Base-by-base conservation (phyloP, 495 filamentous ascomycete genomes). In the Penicillium herquei region DNA sequence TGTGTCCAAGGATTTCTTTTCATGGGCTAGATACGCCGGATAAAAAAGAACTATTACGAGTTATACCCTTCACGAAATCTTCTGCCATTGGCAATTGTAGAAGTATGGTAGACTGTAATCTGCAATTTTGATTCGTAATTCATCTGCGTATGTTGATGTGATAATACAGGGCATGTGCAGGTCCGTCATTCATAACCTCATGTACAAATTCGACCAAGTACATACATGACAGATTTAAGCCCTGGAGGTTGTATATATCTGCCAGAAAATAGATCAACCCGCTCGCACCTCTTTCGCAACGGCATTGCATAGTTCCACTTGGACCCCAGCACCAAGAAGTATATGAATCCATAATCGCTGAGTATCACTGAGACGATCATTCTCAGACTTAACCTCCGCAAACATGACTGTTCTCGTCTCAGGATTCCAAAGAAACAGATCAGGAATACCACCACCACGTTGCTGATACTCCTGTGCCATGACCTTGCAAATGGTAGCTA, bases 301-400 rank as follows among this genome's bases (percentile, higher is more conserved):
- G 7, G 90, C 92, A 77, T 92, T 86, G 72, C 92, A 96, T 52
- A 98, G 70, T 69, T 96, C 91, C 30, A 98, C 92, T 59, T 75
- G 80, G 11, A 98, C 80, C 1, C 93, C 92, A 3, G 92, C 91
- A 2, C 86, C 85, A 5, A 83, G 85, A 46, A 98, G 74, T 3
- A 97, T 91, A 78, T 97, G 89, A 62, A 97, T 96, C 94, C 94
- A 98, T 39, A 98, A 76, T 59, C 94, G 80, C 73, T 98, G 94
- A 34, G 92, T 95, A 79, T 98, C 94, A 72, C 93, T 96, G 65
- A 98, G 77, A 33, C 91, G 84, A 78, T 98, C 94, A 76, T 96
- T 97, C 73, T 91, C 90, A 56, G 87, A 91, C 80, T 96, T 96
- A 46, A 96, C 92, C 72, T 97, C 92, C 3, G 83, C 80, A 73